Conservation (phyloP, 2,329 filamentous ascomycete genomes). For the Tolypocladium ophioglossoides region DNA sequence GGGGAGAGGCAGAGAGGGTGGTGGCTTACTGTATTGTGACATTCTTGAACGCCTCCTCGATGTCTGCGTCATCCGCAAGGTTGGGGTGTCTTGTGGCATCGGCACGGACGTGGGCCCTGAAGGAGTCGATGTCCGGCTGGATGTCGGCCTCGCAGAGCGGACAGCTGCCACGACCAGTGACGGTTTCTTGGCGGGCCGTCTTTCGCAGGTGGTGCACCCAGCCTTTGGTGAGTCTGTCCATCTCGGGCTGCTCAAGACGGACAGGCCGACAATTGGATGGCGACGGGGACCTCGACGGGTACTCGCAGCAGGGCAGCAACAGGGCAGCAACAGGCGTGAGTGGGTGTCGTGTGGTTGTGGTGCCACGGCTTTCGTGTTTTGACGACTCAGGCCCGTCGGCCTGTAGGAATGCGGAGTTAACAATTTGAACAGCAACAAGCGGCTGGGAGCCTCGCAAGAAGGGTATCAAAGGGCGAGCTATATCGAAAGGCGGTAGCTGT, state of each 20-base stretch:
- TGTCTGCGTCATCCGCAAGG: slow-evolving; percentile 12
- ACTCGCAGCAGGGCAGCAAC: neutral
- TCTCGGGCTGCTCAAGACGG: neutral
- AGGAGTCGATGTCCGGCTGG: slow-evolving; percentile 12
- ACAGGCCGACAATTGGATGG: neutral
- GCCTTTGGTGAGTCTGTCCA: slow-evolving; percentile 6
- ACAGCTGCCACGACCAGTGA: slow-evolving; percentile 8
- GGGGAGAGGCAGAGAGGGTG: neutral
- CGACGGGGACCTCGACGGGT: neutral
- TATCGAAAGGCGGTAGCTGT: neutral
- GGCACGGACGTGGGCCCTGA: slow-evolving; percentile 13
- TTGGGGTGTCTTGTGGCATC: slow-evolving; percentile 9
- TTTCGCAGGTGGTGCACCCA: slow-evolving; percentile 14
- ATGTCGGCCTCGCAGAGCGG: slow-evolving; percentile 14
- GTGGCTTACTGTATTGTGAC: slow-evolving; percentile 9
- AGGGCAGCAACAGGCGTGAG: neutral
- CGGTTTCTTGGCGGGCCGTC: slow-evolving; percentile 10
- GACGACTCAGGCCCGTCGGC: neutral
- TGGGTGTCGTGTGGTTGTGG: neutral
- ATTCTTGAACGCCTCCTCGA: slow-evolving; percentile 14
- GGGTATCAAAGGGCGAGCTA: neutral
- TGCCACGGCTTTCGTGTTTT: neutral
- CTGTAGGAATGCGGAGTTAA: neutral
- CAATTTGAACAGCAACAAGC: neutral
- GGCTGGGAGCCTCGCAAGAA: neutral